phyloP scores from a whole-genome alignment of 2,329 filamentous ascomycete species.

The Colletotrichum higginsianum region DNA sequence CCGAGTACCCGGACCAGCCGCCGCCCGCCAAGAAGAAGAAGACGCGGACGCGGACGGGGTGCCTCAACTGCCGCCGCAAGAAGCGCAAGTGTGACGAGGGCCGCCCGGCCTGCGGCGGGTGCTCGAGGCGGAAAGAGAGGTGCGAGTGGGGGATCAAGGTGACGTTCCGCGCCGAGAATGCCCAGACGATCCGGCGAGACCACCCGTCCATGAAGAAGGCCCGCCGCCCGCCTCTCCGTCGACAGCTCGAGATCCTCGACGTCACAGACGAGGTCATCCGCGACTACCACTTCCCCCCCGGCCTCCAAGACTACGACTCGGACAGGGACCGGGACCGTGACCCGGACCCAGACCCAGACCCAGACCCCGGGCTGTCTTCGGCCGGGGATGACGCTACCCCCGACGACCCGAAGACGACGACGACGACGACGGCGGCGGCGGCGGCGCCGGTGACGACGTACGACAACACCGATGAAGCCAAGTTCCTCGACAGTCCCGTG shows the following conservation, averaged over 20 bases:
- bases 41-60: constrained; percentile 54
- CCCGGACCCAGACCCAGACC: constrained; percentile 32
- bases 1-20: constrained; percentile 23
- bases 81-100: constrained; percentile 57
- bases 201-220: constrained; percentile 55
- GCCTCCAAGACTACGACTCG: constrained; percentile 33
- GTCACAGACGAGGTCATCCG: constrained; percentile 55
- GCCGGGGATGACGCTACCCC: not conserved
- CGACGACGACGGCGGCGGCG: not conserved
- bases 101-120: constrained; percentile 54
- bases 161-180: constrained; percentile 55
- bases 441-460: not conserved
- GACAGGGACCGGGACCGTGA: constrained; percentile 29
- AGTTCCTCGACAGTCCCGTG: constrained; percentile 26
- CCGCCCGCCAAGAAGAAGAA: constrained; percentile 46
- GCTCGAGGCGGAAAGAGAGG: constrained; percentile 49
- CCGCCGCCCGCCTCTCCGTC: constrained; percentile 44
- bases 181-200: constrained; percentile 49
- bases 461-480: constrained; percentile 17
- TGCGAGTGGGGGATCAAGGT: constrained; percentile 58
- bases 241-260: constrained; percentile 55
- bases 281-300: constrained; percentile 51
- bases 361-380: constrained; percentile 8
- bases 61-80: constrained; percentile 56
- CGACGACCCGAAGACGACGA: not conserved